Evolutionary conservation across 331 rosid genomes (phyloP), one percentile per base, ranked within the genome.

Genomic region (Prunus yedoensis): DNA sequence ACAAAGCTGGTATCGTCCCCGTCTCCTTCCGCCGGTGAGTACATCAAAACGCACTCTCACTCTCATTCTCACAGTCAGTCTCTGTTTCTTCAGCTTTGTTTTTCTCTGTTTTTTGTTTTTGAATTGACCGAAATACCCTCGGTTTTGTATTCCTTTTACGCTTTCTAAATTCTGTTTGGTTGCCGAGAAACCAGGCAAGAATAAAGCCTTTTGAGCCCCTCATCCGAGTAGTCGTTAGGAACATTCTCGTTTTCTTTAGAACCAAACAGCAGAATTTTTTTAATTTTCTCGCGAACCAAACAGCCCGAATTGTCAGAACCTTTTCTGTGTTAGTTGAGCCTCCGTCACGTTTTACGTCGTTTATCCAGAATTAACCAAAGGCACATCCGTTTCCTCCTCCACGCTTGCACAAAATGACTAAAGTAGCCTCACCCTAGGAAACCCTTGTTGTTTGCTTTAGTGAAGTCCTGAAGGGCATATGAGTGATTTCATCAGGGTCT

Each of bases 1-100:
- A 95, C 87, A 92, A 90, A 3, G 99, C 97, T 79, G 99, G 99
- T 65, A 95, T 95, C 27, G 99, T 95, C 45, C 99, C 99, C 32
- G 97, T 95, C 62, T 20, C 88, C 14, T 90, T 78, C 87, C 97
- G 97, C 88, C 90, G 99, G 99, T 94, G 57, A 90, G 88, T 76
- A 0, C 18, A 8, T 21, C 35, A 49, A 41, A 46, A 30, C 25
- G 6, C n/a, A 25, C 35, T 0, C 9, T 12, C 54, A 7, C 9
- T 1, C 9, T 28, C 35, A 38, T 9, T 1, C 2, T 28, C 35
- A 52, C n/a, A 59, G 2, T 13, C n/a, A 13, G 65, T 13, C 65
- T 4, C 66, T 15, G 28, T 27, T 46, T 64, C 45, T 32, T 77
- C n/a, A 1, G 27, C n/a, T 64, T 32, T 63, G 57, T 7, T 25